Evolutionary conservation across 2,329 filamentous ascomycete genomes (phyloP).

Genomic region (Monosporascus sp.): DNA sequence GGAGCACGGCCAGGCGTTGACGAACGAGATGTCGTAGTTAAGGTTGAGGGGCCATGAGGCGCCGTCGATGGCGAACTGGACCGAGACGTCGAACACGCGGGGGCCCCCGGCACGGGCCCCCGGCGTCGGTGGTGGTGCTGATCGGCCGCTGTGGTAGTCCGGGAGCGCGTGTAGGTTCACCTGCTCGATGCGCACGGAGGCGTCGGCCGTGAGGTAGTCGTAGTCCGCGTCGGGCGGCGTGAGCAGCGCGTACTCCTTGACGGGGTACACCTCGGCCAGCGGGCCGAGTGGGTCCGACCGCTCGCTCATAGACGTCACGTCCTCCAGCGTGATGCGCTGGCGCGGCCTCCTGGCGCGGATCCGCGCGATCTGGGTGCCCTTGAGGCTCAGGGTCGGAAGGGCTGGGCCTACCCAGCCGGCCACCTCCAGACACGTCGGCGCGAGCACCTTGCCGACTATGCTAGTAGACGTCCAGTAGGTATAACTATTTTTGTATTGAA

Average conservation of each 20-base stretch:
- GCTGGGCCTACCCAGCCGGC: constrained; percentile 73
- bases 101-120: constrained; percentile 25
- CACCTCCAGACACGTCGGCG: constrained; percentile 63
- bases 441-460: constrained; percentile 71
- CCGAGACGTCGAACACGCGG: constrained; percentile 51
- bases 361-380: constrained; percentile 63
- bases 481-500: constrained; percentile 68
- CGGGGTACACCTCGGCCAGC: constrained; percentile 54
- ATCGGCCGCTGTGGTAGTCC: constrained; percentile 14
- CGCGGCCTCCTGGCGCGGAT: constrained; percentile 56
- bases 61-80: constrained; percentile 60
- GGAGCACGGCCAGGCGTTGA: constrained; percentile 59
- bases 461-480: constrained; percentile 71
- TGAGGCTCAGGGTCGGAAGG: constrained; percentile 60
- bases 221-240: constrained; percentile 48
- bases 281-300: constrained; percentile 66
- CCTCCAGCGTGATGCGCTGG: constrained; percentile 49
- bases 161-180: constrained; percentile 50
- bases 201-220: constrained; percentile 55
- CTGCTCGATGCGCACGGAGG: constrained; percentile 65
- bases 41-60: constrained; percentile 59
- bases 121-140: too few species aligned
- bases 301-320: constrained; percentile 60
- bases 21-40: constrained; percentile 60
- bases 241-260: constrained; percentile 61